Conservation (phyloP, 2,329 filamentous ascomycete species). For the Ophiostoma himal-ulmi region DNA sequence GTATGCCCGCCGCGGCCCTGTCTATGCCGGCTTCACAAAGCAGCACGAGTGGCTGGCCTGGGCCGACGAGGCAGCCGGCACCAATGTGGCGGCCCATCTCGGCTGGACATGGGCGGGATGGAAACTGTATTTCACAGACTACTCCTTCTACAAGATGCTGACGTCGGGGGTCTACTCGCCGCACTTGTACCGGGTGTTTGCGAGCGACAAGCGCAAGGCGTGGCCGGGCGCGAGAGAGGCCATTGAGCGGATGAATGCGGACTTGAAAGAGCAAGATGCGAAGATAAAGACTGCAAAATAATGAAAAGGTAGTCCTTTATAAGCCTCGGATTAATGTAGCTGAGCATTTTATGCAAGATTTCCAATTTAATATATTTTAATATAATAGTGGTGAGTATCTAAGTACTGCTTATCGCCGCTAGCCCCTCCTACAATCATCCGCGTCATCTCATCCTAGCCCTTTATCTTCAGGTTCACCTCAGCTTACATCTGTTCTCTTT, state of each 20-base stretch:
- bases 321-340: too few species aligned
- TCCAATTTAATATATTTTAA: background rate
- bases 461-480: background rate
- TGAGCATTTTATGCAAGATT: background rate
- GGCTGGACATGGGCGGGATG: background rate
- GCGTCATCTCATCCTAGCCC: background rate
- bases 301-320: background rate
- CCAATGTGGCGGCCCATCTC: constrained; percentile 29
- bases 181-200: constrained; percentile 39
- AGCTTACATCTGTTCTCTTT: background rate
- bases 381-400: background rate
- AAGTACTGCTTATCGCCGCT: background rate
- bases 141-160: background rate
- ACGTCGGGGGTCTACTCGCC: constrained; percentile 35
- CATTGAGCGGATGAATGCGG: constrained; percentile 33
- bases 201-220: constrained; percentile 33
- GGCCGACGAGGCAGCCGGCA: constrained; percentile 40
- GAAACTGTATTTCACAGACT: background rate
- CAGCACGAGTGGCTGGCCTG: constrained; percentile 37
- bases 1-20: constrained; percentile 17
- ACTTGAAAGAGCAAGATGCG: background rate
- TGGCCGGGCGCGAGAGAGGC: constrained; percentile 38
- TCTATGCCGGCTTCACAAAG: constrained; percentile 28
- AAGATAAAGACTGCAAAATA: background rate
- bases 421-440: background rate